Evolutionary conservation across 495 filamentous ascomycete genomes (phyloP), one percentile per base, ranked within the genome.

Genomic region (Acidomyces sp.): DNA sequence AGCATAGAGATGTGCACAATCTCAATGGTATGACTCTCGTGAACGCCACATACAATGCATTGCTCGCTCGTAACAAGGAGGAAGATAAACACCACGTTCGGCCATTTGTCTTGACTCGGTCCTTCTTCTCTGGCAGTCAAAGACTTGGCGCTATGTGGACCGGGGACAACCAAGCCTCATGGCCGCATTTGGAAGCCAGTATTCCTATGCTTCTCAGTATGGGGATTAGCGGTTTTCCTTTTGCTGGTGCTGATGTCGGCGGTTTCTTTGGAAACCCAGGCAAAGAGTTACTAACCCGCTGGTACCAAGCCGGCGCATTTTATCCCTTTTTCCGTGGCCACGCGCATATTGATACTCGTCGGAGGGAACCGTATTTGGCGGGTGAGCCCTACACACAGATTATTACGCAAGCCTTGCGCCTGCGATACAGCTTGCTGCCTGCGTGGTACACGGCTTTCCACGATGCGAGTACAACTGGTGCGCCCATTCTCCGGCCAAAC

Each of bases 241-340:
- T 96, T 51, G 72, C 86, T 6, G 92, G 90, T 24, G 88, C 90
- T 16, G 90, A 97, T 58, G 90, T 97, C 12, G 92, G 88, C 25
- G 90, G 90, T 25, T 97, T 97, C 72, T 97, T 97, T 54, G 85
- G 90, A 35, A 94, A 97, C 61, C 90, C 90, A 0, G 77, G 75
- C 45, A 85, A 85, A 55, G 87, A 96, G 39, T 75, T 97, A 6
- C 67, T 88, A 37, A 82, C 82, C 3, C 77, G 90, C 21, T 97
- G 92, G 90, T 97, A 93, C 60, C 90, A 97, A 60, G 75, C 85
- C 27, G 92, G 90, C 39, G 84, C 84, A 28, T 97, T 93, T 74
- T 96, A 96, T 58, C 90, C 90, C 16, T 97, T 96, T 70, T 93
- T 95, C 80, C 81, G 90, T 28, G 90, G 72, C n/a, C 90, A 97